Evolutionary conservation across 768 basidiomycete species (phyloP).

Genomic region (Mycena albidolilacea): DNA sequence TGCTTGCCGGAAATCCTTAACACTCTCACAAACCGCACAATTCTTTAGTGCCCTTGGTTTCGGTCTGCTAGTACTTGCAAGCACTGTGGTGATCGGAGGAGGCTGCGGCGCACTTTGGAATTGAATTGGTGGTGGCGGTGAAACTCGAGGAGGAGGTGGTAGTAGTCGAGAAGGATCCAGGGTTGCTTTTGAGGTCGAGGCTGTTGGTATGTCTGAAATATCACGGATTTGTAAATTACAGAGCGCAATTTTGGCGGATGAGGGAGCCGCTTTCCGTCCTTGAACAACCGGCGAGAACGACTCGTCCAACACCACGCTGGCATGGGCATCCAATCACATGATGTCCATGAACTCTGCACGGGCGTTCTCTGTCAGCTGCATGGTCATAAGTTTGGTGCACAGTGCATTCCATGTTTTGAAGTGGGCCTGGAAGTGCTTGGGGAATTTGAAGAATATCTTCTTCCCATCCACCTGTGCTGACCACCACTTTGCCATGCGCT

Average conservation of each 20-base stretch:
- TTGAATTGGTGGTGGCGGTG: no score
- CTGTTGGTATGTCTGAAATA: not conserved
- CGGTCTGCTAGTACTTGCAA: no score
- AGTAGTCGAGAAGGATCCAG: no score
- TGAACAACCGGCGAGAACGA: conserved; percentile 18
- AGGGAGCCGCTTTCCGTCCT: not conserved
- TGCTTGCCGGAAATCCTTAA: no score
- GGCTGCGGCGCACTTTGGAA: no score
- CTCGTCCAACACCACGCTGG: conserved; percentile 16
- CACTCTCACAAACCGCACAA: no score
- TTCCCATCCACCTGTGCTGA: conserved; percentile 6
- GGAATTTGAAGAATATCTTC: conserved; percentile 9
- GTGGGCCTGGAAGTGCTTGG: conserved; percentile 5
- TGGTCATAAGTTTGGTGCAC: not conserved
- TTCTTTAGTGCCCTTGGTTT: no score
- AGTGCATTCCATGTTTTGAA: conserved; percentile 20
- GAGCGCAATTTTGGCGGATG: not conserved
- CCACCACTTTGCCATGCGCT: conserved; percentile 17
- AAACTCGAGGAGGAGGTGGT: no score
- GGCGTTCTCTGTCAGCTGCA: not conserved
- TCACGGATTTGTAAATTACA: conserved; percentile 4
- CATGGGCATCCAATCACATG: conserved; percentile 6
- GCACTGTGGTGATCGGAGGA: no score
- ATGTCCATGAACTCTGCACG: conserved; percentile 14
- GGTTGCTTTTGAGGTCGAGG: no score